phyloP scores from a whole-genome alignment of 2,329 filamentous ascomycete species.

The Huntiella moniliformis region DNA sequence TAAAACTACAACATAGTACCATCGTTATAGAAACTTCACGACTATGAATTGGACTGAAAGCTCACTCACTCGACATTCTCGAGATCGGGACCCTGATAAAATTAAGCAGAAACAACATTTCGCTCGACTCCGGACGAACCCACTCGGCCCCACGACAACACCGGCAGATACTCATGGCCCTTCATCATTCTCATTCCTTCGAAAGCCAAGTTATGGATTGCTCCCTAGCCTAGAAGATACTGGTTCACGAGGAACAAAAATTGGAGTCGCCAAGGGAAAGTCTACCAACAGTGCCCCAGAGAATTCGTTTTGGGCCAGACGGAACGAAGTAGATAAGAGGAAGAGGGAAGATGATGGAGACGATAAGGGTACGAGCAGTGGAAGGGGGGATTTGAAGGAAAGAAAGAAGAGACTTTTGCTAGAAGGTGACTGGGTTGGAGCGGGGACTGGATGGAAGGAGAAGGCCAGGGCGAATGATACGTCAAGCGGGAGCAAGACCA shows the following conservation, averaged over 20 bases:
- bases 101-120: conserved; percentile 22
- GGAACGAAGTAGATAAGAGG: too few species aligned
- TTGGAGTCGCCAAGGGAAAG: not conserved
- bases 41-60: conserved; percentile 27
- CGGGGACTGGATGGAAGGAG: not conserved
- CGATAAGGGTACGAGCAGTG: too few species aligned
- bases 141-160: not conserved
- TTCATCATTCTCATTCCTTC: conserved; percentile 4
- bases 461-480: too few species aligned
- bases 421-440: not conserved
- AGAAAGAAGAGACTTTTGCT: not conserved
- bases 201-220: not conserved
- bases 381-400: not conserved
- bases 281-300: too few species aligned
- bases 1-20: too few species aligned
- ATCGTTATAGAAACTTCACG: too few species aligned
- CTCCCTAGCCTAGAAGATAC: not conserved
- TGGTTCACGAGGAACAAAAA: not conserved
- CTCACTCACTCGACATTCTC: conserved; percentile 20
- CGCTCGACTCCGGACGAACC: conserved; percentile 13
- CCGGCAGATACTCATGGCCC: not conserved
- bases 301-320: too few species aligned
- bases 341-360: too few species aligned
- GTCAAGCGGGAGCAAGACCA: too few species aligned
- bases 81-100: conserved; percentile 18